A percentile compares a stretch with the other conserved stretches of the same genome.
phyloP scores from a whole-genome alignment of 208 protist genomes.

The Leishmania braziliensis region DNA sequence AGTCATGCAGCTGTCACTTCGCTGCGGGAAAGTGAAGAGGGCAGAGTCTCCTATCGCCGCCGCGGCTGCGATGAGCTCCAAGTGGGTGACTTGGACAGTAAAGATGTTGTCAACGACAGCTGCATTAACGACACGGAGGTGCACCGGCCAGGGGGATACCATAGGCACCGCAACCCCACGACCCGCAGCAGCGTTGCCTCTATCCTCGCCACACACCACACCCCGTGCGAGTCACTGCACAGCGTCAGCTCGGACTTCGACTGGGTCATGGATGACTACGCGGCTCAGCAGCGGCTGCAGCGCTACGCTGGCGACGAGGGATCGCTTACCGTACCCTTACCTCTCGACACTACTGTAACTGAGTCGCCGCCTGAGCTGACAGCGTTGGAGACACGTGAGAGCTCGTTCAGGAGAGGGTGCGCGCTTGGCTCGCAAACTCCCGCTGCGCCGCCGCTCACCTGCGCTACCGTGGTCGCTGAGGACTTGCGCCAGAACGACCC shows the following conservation, averaged over 20 bases:
- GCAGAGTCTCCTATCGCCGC: background rate
- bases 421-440: background rate
- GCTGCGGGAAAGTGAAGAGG: background rate
- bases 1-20: background rate
- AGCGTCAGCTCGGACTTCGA: constrained; percentile 11
- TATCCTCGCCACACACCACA: background rate
- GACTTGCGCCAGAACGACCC: background rate
- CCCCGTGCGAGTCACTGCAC: background rate
- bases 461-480: background rate
- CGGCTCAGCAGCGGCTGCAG: background rate
- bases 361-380: background rate
- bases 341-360: background rate
- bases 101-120: background rate
- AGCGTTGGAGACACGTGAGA: background rate
- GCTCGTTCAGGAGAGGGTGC: background rate
- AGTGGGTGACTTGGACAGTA: background rate
- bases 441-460: background rate
- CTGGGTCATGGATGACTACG: constrained; percentile 20
- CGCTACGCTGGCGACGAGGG: background rate
- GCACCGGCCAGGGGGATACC: background rate
- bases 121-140: background rate
- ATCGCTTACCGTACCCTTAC: background rate
- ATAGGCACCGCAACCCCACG: background rate
- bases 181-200: background rate
- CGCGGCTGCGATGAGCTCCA: background rate